phyloP scores from a whole-genome alignment of 129 eudicot genomes.

The Saposhnikovia divaricata region DNA sequence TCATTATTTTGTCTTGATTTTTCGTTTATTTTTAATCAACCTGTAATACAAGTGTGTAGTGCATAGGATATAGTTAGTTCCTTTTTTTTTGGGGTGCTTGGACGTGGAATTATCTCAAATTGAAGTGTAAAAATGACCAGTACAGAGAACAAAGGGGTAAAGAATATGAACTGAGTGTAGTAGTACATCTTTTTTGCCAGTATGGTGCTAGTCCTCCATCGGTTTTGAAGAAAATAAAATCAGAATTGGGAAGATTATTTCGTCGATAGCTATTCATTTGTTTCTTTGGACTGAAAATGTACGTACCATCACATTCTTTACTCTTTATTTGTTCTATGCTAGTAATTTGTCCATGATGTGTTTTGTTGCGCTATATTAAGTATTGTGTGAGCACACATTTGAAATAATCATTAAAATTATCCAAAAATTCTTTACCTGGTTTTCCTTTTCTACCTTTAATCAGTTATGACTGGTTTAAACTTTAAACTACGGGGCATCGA shows the following conservation, averaged over 20 bases:
- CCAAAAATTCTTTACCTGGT: too few species aligned
- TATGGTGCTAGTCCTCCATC: not conserved
- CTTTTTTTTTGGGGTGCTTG: not conserved
- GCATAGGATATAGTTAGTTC: not conserved
- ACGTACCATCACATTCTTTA: too few species aligned
- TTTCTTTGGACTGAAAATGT: not conserved
- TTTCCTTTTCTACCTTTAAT: too few species aligned
- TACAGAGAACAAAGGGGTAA: not conserved
- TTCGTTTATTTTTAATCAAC: not conserved
- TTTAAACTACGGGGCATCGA: too few species aligned
- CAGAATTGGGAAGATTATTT: not conserved
- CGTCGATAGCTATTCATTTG: not conserved
- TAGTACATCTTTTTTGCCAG: not conserved
- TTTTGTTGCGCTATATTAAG: too few species aligned
- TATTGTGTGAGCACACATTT: too few species aligned
- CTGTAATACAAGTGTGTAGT: slow-evolving; percentile 3
- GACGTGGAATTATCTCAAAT: not conserved
- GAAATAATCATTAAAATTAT: too few species aligned
- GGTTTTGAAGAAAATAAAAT: not conserved
- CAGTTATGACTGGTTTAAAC: too few species aligned
- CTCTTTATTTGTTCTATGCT: too few species aligned
- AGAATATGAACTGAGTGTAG: not conserved
- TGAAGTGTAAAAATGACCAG: not conserved
- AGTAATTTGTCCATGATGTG: too few species aligned
- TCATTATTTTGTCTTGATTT: not conserved